phyloP scores from a whole-genome alignment of 768 basidiomycete genomes.

The Dictyophora rubrovolvata region DNA sequence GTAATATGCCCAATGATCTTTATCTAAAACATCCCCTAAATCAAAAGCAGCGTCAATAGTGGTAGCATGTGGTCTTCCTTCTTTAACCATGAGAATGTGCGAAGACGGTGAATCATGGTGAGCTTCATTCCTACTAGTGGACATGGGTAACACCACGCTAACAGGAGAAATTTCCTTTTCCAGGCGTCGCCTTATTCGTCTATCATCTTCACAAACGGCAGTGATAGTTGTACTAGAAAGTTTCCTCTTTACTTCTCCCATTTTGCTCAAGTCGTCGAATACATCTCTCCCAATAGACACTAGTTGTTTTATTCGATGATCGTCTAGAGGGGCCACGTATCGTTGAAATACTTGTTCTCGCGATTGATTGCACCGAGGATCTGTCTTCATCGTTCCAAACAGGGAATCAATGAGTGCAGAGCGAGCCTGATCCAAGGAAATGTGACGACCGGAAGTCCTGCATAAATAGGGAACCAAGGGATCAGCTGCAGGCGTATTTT shows the following conservation, averaged over 20 bases:
- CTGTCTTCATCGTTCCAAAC: background rate
- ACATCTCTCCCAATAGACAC: background rate
- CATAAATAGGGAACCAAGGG: background rate
- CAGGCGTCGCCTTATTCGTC: background rate
- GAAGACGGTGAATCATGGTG: background rate
- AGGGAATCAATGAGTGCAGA: background rate
- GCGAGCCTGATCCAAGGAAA: background rate
- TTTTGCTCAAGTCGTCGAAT: slow-evolving; percentile 3
- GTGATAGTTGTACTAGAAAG: background rate
- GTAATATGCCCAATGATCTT: background rate
- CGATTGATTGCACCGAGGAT: background rate
- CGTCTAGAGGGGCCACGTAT: background rate
- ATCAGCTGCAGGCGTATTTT: background rate
- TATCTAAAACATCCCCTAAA: background rate
- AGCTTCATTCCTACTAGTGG: background rate
- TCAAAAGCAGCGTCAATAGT: background rate
- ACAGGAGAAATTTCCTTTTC: background rate
- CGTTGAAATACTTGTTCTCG: background rate
- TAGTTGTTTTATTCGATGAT: background rate
- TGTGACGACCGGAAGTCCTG: background rate
- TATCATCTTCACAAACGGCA: background rate
- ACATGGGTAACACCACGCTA: too few relatives aligned
- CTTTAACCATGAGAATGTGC: background rate
- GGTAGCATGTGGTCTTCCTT: background rate
- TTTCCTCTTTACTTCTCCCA: slow-evolving; percentile 4